These are phyloP conservation scores for Aureobasidium lini DNA, from an alignment of 2,329 filamentous ascomycete genomes.

Conservation along the genomic window DNA sequence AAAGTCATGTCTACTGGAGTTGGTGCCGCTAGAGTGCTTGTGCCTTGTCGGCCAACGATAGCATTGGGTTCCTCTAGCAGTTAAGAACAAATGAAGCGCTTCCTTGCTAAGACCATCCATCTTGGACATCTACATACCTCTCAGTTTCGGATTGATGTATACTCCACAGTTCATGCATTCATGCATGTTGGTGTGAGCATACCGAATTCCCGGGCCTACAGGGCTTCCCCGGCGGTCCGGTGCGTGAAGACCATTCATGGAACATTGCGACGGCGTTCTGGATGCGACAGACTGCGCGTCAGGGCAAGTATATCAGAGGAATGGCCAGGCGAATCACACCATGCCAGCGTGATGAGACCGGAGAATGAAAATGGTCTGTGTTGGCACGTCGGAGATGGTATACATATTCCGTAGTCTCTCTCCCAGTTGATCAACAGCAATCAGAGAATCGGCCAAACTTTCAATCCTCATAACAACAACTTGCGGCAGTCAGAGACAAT, in stretches of 20 bases:
- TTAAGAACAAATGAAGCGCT: neutral
- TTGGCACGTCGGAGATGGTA: neutral
- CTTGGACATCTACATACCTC: neutral
- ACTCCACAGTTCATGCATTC: neutral
- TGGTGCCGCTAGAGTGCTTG: too few species aligned
- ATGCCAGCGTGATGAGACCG: neutral
- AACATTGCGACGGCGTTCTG: neutral
- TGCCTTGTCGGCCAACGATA: too few species aligned
- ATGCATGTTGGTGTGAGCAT: neutral
- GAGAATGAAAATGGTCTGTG: neutral
- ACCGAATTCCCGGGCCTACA: neutral
- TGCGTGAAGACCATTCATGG: neutral
- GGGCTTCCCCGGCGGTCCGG: neutral
- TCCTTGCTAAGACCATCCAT: neutral
- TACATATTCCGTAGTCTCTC: neutral
- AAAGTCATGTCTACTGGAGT: too few species aligned
- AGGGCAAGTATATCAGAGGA: neutral
- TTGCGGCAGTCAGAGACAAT: neutral
- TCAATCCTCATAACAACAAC: neutral
- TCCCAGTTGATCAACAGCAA: too few species aligned
- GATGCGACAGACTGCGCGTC: neutral
- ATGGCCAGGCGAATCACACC: neutral
- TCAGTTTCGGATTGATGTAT: neutral
- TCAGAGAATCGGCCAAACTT: neutral
- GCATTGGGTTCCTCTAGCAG: too few species aligned